These are phyloP conservation scores for Carpinus viminea DNA, from an alignment of 306 rosid genomes.

Conservation along the genomic window DNA sequence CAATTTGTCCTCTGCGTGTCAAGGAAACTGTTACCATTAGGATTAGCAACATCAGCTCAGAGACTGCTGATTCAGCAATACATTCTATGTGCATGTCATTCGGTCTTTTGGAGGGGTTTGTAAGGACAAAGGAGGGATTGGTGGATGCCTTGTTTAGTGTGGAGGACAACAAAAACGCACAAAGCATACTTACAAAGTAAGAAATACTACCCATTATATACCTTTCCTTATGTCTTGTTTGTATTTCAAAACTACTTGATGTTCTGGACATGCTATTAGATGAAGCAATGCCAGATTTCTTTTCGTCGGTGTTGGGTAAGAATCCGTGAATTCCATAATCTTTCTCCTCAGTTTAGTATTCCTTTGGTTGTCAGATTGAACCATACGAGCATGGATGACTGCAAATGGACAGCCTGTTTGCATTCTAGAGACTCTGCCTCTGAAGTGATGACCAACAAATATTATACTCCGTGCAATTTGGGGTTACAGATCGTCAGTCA, in stretches of 20 bases:
- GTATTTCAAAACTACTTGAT: background rate
- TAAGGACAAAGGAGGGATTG: conserved; percentile 12
- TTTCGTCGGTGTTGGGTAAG: background rate
- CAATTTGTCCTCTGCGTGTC: background rate
- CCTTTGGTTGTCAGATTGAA: conserved; percentile 25
- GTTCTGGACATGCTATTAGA: background rate
- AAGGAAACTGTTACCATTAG: conserved; percentile 19
- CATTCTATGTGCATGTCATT: conserved; percentile 25
- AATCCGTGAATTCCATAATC: background rate
- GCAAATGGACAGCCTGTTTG: conserved; percentile 20
- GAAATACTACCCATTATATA: background rate
- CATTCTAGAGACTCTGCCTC: background rate
- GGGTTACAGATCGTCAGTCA: conserved; percentile 1
- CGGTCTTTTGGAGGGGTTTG: conserved; percentile 25
- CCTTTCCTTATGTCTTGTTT: background rate
- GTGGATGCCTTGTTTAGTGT: conserved; percentile 26
- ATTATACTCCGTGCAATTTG: background rate
- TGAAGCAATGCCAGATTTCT: background rate
- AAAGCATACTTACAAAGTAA: conserved; percentile 22
- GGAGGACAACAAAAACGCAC: background rate
- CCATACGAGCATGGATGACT: conserved; percentile 6
- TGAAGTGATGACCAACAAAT: conserved; percentile 11
- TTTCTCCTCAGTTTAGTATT: background rate
- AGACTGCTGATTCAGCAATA: conserved; percentile 15
- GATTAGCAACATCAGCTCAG: conserved; percentile 21